These are phyloP conservation scores for Diutina neorugosa DNA, from an alignment of 1,139 yeast genomes.

Conservation along the genomic window DNA sequence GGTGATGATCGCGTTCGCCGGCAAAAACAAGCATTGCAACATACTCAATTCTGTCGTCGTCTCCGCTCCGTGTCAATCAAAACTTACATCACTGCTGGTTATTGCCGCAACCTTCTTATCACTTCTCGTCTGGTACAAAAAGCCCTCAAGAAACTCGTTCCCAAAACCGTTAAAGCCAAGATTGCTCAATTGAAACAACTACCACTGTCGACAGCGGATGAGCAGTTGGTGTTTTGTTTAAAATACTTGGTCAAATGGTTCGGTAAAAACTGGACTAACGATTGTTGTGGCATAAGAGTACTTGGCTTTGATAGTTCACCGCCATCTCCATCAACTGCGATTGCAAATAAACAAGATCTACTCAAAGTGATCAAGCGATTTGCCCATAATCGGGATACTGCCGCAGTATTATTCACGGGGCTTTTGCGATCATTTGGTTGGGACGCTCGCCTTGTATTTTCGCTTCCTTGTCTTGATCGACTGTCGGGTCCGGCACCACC, in stretches of 20 bases:
- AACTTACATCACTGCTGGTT: slow-evolving; percentile 16
- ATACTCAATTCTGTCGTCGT: background rate
- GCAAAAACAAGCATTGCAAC: background rate
- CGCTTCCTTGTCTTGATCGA: slow-evolving; percentile 17
- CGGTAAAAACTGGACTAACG: slow-evolving; percentile 21
- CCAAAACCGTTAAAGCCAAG: slow-evolving; percentile 11
- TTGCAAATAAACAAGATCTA: slow-evolving; percentile 10
- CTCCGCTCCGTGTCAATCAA: slow-evolving; percentile 8
- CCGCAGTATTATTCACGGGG: slow-evolving; percentile 25
- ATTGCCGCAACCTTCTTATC: slow-evolving; percentile 16
- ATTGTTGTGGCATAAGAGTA: slow-evolving; percentile 23
- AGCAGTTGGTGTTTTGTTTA: slow-evolving; percentile 18
- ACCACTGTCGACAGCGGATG: slow-evolving; percentile 8
- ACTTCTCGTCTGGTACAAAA: slow-evolving; percentile 13
- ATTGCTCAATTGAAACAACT: slow-evolving; percentile 3
- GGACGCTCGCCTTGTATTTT: slow-evolving; percentile 21
- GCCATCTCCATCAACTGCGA: slow-evolving; percentile 6
- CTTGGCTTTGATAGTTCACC: slow-evolving; percentile 18
- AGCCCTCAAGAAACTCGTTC: slow-evolving; percentile 17
- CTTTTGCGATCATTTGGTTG: slow-evolving; percentile 21
- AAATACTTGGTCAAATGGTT: slow-evolving; percentile 28
- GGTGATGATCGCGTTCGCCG: background rate
- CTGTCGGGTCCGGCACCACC: background rate
- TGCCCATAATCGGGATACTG: slow-evolving; percentile 25
- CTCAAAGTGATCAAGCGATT: slow-evolving; percentile 14